phyloP scores from a whole-genome alignment of 2,329 filamentous ascomycete genomes.

The Botrytis pseudocinerea region DNA sequence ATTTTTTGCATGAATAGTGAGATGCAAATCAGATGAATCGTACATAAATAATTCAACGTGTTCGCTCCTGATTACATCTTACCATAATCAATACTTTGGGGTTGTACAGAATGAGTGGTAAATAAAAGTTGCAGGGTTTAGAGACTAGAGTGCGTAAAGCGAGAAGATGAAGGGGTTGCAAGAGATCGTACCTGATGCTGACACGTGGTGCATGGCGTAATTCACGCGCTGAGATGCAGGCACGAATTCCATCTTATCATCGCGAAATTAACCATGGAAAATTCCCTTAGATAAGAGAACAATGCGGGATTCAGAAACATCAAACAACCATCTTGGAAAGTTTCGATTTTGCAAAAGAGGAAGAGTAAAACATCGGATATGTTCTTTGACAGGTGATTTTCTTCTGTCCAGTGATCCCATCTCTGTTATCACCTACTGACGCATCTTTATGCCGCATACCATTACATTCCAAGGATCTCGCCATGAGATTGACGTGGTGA shows the following conservation, averaged over 20 bases:
- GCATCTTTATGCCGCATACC: background rate
- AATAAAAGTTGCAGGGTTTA: background rate
- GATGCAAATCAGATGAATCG: constrained; percentile 1
- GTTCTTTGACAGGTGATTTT: background rate
- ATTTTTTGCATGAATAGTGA: background rate
- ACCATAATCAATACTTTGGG: background rate
- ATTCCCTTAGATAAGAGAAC: background rate
- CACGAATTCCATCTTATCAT: background rate
- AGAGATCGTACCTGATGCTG: background rate
- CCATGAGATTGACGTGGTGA: background rate
- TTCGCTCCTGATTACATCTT: constrained; percentile 3
- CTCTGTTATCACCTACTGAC: background rate
- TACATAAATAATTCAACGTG: background rate
- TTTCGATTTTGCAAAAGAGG: background rate
- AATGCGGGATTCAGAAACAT: background rate
- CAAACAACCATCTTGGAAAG: background rate
- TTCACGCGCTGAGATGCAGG: background rate
- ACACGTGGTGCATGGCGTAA: constrained; percentile 7
- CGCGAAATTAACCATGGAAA: background rate
- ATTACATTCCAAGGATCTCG: background rate
- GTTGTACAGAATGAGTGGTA: background rate
- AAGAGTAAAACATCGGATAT: background rate
- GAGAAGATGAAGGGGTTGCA: background rate
- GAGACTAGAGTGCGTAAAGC: background rate
- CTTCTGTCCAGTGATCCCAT: too few relatives aligned